Base-by-base conservation (phyloP, 2,329 filamentous ascomycete species). In the Dactylellina drechsleri region DNA sequence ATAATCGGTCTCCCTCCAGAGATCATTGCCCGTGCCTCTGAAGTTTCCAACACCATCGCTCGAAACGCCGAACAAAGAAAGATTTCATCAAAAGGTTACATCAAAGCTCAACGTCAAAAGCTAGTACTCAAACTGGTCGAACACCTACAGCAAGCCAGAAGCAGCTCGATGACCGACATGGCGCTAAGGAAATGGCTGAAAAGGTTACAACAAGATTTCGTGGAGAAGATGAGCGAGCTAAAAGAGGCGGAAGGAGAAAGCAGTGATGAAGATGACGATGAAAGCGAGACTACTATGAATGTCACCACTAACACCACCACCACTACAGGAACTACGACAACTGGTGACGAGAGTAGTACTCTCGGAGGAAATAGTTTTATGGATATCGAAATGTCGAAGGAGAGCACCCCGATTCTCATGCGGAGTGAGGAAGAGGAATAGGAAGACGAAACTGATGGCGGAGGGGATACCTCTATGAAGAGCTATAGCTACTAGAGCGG, bases 151-250 rank as follows among this genome's bases (percentile, higher is more conserved):
- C 78, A 79, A 49, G 79, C 78, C 0, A 72, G 74, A 12, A 73
- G 77, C n/a, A 78, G 78, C 20, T 77, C 64, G 12, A 78, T 80
- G 77, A 77, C 75, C 2, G 77, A 78, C 28, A 23, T 47, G 1
- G 73, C 61, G 12, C 59, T 80, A 15, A 60, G 18, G 20, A 71
- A 64, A 26, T 79, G 78, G 77, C 20, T 80, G 31, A 20, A 18
- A 8, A 77, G 73, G 45, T 54, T 80, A 1, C 78, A 80, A 45
- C 59, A 77, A 15, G 79, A 80, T n/a, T 80, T 80, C 74, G 76
- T 78, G 4, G 59, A 65, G 15, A 47, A 66, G 26, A 77, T 79
- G 78, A 57, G 40, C n/a, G 64, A 18, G 16, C 59, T 78, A 31
- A 64, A 75, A 28, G 67, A 76, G 4, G 66, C 66, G 45, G 15